A percentile compares a stretch with the other conserved stretches of the same genome.
Evolutionary conservation across 306 rosid genomes (phyloP).

Genomic region (Quercus alba): DNA sequence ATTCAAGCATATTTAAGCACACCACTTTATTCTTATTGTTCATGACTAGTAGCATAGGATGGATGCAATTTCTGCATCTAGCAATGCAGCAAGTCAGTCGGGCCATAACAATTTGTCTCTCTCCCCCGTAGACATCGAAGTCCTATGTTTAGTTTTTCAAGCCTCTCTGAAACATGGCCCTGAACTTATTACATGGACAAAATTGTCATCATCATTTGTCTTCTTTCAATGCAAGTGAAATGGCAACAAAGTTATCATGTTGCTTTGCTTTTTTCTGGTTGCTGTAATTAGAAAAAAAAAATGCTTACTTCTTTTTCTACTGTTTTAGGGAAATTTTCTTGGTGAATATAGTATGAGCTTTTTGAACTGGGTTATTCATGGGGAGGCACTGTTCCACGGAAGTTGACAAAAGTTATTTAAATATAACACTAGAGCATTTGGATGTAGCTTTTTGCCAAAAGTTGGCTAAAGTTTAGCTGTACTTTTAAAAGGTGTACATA

Average conservation of each 20-base stretch:
- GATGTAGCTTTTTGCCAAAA: too few relatives aligned
- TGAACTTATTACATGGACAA: background rate
- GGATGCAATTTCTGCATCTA: background rate
- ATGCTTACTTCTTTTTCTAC: background rate
- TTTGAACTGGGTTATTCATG: slow-evolving; percentile 41
- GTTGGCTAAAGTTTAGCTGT: too few relatives aligned
- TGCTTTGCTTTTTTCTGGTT: background rate
- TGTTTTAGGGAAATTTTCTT: slow-evolving; percentile 33
- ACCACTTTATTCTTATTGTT: background rate
- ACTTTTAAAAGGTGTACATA: too few relatives aligned
- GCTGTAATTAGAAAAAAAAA: background rate
- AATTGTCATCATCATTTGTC: background rate
- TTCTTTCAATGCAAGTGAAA: background rate
- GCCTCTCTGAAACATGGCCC: background rate
- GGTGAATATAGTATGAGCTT: slow-evolving; percentile 34
- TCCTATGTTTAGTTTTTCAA: background rate
- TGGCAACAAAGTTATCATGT: too few relatives aligned
- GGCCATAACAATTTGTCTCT: background rate
- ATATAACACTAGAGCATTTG: background rate
- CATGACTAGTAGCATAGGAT: background rate
- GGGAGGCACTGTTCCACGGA: slow-evolving; percentile 28
- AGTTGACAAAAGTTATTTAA: slow-evolving; percentile 4
- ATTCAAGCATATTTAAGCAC: background rate
- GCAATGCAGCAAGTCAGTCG: background rate
- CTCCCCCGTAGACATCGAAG: background rate